Percentiles rank a stretch among this genome's conserved stretches.
Evolutionary conservation across 1,284 basidiomycete species (phyloP).

Genomic region (Papiliotrema terrestris): DNA sequence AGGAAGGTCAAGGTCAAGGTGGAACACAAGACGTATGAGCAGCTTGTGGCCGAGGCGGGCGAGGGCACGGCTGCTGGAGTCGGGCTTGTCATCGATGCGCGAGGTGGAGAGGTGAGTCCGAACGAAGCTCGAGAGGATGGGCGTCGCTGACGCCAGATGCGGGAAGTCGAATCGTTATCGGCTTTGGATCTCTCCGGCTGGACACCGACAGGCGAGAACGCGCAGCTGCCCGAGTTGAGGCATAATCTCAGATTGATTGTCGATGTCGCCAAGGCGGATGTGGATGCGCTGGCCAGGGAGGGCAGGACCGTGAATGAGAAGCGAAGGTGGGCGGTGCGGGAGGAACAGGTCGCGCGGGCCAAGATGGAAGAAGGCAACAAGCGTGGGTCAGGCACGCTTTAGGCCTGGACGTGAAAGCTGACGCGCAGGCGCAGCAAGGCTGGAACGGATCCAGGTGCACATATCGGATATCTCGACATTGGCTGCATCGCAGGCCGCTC

Average conservation of each 20-base stretch:
- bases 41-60: constrained; percentile 81
- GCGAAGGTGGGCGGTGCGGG: constrained; percentile 61
- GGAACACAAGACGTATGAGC: constrained; percentile 91
- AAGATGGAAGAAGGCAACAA: constrained; percentile 58
- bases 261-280: constrained; percentile 72
- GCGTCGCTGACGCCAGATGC: constrained; percentile 54
- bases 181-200: constrained; percentile 73
- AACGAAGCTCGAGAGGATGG: constrained; percentile 4
- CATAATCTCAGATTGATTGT: constrained; percentile 88
- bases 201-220: constrained; percentile 78
- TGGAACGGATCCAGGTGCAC: constrained; percentile 70
- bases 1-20: constrained; percentile 78
- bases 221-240: constrained; percentile 86
- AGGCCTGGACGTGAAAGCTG: neutral
- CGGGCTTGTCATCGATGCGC: constrained; percentile 89
- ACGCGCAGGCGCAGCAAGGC: constrained; percentile 60
- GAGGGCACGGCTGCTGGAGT: constrained; percentile 55
- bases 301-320: constrained; percentile 76
- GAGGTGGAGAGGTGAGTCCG: constrained; percentile 72
- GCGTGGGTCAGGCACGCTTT: constrained; percentile 17
- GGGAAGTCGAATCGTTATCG: constrained; percentile 76
- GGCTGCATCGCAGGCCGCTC: constrained; percentile 59
- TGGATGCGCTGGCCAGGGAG: constrained; percentile 84
- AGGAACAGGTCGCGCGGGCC: constrained; percentile 66
- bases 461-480: constrained; percentile 65